A percentile compares a stretch with the other conserved stretches of the same genome.
phyloP scores from a whole-genome alignment of 768 basidiomycete species.

The Suillus subluteus region DNA sequence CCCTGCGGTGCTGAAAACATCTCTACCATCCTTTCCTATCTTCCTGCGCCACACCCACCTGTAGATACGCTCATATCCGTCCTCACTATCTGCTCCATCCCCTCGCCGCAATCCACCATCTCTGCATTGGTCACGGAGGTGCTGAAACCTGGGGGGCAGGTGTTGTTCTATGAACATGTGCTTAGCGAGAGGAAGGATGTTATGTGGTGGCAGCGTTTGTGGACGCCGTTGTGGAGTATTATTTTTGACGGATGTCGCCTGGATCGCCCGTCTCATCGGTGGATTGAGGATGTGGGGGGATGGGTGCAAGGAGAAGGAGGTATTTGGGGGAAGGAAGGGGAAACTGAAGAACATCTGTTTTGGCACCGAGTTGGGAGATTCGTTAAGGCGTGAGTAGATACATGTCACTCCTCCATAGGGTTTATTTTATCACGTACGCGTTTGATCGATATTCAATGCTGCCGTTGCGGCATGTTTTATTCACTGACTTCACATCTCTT shows the following conservation, averaged over 20 bases:
- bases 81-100: slow-evolving; percentile 68
- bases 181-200: slow-evolving; percentile 54
- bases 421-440: too few species aligned
- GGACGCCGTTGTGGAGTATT: slow-evolving; percentile 69
- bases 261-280: slow-evolving; percentile 56
- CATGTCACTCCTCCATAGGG: neutral
- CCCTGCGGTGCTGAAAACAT: slow-evolving; percentile 67
- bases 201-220: slow-evolving; percentile 73
- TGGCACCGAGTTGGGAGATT: slow-evolving; percentile 63
- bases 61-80: slow-evolving; percentile 70
- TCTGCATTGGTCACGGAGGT: slow-evolving; percentile 49
- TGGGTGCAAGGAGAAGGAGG: slow-evolving; percentile 48
- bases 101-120: slow-evolving; percentile 54
- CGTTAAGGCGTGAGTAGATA: slow-evolving; percentile 43
- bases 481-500: too few species aligned
- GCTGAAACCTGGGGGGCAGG: slow-evolving; percentile 63
- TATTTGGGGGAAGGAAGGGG: slow-evolving; percentile 52
- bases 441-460: too few species aligned
- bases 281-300: slow-evolving; percentile 45
- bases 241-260: slow-evolving; percentile 67
- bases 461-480: too few species aligned
- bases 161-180: slow-evolving; percentile 77
- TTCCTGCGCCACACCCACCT: slow-evolving; percentile 34
- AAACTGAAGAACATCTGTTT: slow-evolving; percentile 60
- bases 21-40: slow-evolving; percentile 46